phyloP scores from a whole-genome alignment of 805 yeast genomes.

The Cyberlindnera mrakii region DNA sequence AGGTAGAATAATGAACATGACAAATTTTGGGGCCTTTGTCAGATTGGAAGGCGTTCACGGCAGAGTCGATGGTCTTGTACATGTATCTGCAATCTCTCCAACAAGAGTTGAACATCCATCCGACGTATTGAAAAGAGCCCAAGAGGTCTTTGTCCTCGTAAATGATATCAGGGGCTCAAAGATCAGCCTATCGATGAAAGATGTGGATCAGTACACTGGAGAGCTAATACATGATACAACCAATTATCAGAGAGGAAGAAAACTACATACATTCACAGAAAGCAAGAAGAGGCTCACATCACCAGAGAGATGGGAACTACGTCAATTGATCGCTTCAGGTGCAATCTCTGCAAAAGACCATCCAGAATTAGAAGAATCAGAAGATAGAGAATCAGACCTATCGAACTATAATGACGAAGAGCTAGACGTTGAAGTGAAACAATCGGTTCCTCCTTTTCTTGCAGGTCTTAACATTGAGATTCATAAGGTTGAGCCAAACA shows the following conservation, averaged over 20 bases:
- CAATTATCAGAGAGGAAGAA: slow-evolving; percentile 12
- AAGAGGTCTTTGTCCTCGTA: slow-evolving; percentile 62
- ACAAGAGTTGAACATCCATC: slow-evolving; percentile 48
- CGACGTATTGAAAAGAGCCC: slow-evolving; percentile 50
- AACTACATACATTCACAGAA: slow-evolving; percentile 9
- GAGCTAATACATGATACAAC: slow-evolving; percentile 15
- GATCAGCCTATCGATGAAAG: slow-evolving; percentile 61
- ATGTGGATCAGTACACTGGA: slow-evolving; percentile 69
- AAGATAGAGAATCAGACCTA: slow-evolving; percentile 15
- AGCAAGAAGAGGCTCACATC: slow-evolving; percentile 53
- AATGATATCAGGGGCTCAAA: slow-evolving; percentile 38
- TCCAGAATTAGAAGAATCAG: slow-evolving; percentile 47
- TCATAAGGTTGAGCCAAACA: slow-evolving; percentile 42
- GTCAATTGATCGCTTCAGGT: slow-evolving; percentile 78
- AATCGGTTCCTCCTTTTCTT: slow-evolving; percentile 66
- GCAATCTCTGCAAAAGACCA: slow-evolving; percentile 61
- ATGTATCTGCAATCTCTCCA: slow-evolving; percentile 61
- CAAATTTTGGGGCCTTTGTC: slow-evolving; percentile 76
- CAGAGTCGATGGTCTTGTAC: slow-evolving; percentile 59
- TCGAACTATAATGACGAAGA: slow-evolving; percentile 30
- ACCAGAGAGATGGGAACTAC: slow-evolving; percentile 87
- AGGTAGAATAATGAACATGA: slow-evolving; percentile 57
- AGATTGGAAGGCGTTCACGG: slow-evolving; percentile 36
- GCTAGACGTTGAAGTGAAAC: slow-evolving; percentile 68
- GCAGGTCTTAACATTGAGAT: slow-evolving; percentile 40